Conservation (phyloP, 306 rosid species). For the Rosa rugosa region DNA sequence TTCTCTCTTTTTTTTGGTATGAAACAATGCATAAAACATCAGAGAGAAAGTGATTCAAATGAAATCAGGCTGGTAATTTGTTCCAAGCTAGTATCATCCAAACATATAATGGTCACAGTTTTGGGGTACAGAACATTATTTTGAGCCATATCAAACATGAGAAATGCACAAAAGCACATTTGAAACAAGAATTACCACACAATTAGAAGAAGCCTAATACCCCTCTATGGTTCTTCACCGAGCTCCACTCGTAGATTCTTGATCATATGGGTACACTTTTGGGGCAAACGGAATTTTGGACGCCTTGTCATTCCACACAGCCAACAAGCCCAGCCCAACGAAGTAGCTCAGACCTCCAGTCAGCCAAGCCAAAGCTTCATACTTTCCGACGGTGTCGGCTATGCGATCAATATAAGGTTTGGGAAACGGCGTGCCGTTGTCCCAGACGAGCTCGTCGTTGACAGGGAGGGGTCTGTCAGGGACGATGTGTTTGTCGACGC, state of each 20-base stretch:
- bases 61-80: too few relatives aligned
- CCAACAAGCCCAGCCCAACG: conserved; percentile 66
- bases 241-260: conserved; percentile 89
- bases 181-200: conserved; percentile 33
- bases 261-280: conserved; percentile 83
- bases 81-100: too few relatives aligned
- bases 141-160: conserved; percentile 27
- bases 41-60: too few relatives aligned
- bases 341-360: conserved; percentile 82
- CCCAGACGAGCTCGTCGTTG: conserved; percentile 87
- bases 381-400: conserved; percentile 93
- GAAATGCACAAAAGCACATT: conserved; percentile 35
- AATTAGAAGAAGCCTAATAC: background rate
- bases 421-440: conserved; percentile 81
- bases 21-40: too few relatives aligned
- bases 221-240: conserved; percentile 73
- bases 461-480: conserved; percentile 73
- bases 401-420: conserved; percentile 95
- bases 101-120: too few relatives aligned
- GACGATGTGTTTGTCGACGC: conserved; percentile 72
- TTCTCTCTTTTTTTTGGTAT: too few relatives aligned
- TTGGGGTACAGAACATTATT: conserved; percentile 26
- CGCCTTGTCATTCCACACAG: conserved; percentile 88
- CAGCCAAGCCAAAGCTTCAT: conserved; percentile 95
- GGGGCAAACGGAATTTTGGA: conserved; percentile 82